Evolutionary conservation across 2,329 filamentous ascomycete genomes (phyloP).

Genomic region (Pestalotiopsis sp.): DNA sequence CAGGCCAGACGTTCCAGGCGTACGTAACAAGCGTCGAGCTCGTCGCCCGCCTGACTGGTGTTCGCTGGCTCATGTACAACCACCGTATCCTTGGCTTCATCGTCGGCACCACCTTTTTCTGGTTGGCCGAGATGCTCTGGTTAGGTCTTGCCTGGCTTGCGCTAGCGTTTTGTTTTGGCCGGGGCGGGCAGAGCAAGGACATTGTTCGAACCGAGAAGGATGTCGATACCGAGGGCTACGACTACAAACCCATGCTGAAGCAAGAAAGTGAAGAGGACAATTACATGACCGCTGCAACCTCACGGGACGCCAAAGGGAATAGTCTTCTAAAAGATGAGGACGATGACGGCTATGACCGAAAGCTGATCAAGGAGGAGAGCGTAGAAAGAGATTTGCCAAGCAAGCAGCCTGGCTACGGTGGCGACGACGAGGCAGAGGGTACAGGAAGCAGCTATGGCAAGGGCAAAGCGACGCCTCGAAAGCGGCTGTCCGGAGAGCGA

Average conservation of each 20-base stretch:
- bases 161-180: slow-evolving; percentile 39
- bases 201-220: slow-evolving; percentile 9
- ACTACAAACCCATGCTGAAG: background rate
- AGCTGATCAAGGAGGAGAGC: slow-evolving; percentile 12
- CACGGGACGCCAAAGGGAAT: background rate
- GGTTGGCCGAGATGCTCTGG: slow-evolving; percentile 71
- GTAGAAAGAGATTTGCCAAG: background rate
- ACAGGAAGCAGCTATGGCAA: slow-evolving; percentile 1
- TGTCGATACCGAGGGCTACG: background rate
- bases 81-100: slow-evolving; percentile 71
- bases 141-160: slow-evolving; percentile 65
- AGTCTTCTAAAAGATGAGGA: slow-evolving; percentile 6
- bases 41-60: slow-evolving; percentile 71
- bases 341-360: background rate
- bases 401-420: background rate
- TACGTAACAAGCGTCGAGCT: slow-evolving; percentile 71
- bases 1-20: slow-evolving; percentile 69
- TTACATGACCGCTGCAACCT: background rate
- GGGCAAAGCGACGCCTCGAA: background rate
- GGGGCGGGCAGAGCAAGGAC: slow-evolving; percentile 21
- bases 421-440: slow-evolving; percentile 8
- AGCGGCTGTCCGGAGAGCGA: background rate
- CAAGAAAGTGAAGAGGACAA: background rate
- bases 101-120: slow-evolving; percentile 71
- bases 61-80: slow-evolving; percentile 86